Evolutionary conservation across 768 basidiomycete species (phyloP).

Genomic region (Fistulinella prunicolor): DNA sequence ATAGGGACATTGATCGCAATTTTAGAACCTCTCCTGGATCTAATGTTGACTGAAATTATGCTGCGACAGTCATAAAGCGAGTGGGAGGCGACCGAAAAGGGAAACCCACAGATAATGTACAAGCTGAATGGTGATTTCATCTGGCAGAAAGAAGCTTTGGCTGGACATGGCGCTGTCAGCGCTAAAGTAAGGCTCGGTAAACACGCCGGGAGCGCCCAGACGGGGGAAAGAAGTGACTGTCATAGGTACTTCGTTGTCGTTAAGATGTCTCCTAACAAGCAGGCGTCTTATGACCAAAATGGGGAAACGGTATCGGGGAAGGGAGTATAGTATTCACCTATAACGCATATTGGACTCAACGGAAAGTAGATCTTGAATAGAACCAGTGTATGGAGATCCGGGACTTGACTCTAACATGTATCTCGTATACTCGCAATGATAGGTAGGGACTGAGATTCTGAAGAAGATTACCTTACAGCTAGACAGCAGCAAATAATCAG

Average conservation of each 20-base stretch:
- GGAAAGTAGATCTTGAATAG: slow-evolving; percentile 77
- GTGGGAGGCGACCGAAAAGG: slow-evolving; percentile 6
- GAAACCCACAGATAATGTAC: slow-evolving; percentile 91
- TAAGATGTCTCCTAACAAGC: slow-evolving; percentile 80
- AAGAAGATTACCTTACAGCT: slow-evolving; percentile 1
- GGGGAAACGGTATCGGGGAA: slow-evolving; percentile 2
- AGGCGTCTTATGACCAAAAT: slow-evolving; percentile 53
- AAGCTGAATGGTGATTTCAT: slow-evolving; percentile 96
- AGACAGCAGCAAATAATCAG: background rate
- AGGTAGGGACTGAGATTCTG: slow-evolving; percentile 78
- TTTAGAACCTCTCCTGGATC: slow-evolving; percentile 87
- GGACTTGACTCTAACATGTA: slow-evolving; percentile 99
- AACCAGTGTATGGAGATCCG: slow-evolving; percentile 90
- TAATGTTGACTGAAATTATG: slow-evolving; percentile 96
- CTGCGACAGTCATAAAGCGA: slow-evolving; percentile 42
- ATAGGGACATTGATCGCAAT: slow-evolving; percentile 94
- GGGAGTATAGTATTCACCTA: slow-evolving; percentile 44
- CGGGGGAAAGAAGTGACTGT: slow-evolving; percentile 96
- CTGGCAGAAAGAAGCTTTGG: slow-evolving; percentile 90
- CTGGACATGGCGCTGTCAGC: slow-evolving; percentile 79
- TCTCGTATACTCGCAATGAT: slow-evolving; percentile 97
- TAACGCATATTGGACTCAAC: slow-evolving; percentile 97
- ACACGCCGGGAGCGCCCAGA: slow-evolving; percentile 82
- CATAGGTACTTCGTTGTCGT: slow-evolving; percentile 82
- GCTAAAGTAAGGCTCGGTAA: slow-evolving; percentile 86